Evolutionary conservation across 208 protist species (phyloP), one percentile per base, ranked within the genome.

Genomic region (Leishmania tropica): DNA sequence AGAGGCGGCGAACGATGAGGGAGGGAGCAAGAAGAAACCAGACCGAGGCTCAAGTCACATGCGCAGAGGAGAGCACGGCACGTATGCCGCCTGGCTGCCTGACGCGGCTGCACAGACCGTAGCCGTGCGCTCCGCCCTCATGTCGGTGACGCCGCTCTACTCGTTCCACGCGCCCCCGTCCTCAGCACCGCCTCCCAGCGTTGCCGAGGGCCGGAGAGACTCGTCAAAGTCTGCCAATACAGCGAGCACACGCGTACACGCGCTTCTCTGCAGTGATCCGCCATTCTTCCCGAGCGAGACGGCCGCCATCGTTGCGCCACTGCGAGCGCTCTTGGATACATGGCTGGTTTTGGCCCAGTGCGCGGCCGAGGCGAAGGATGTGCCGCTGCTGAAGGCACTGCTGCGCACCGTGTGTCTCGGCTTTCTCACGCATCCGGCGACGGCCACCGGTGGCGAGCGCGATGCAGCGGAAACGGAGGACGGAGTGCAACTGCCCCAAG

Each of bases 341-440:
- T 89, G 88, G 71, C 72, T 92, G 62, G 60, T 84, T 47, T 65
- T 95, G 54, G 85, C 88, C 4, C 83, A 90, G 65, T 92, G 88
- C 78, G 90, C 87, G 13, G 87, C 86, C 15, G 88, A 89, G 79
- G 84, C 88, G 6, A 92, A 94, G 82, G 89, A 94, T 45, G 53
- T 81, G n/a, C 54, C 83, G 31, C 75, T 95, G 64, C 85, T 95
- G 70, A 64, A 78, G 24, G 78, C 82, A 24, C 70, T 95, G 24
- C 83, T 92, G 35, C 75, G 80, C 37, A 76, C 86, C 4, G 88
- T 95, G 76, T 92, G 89, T 81, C 73, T 60, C 8, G 76, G 82
- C 24, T 95, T 95, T 76, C 40, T 89, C 35, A 72, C 53, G 11
- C 45, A 15, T 21, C 8, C 65, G 2, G 37, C 51, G 24, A 5